Base-by-base conservation (phyloP, 169 alveolate genomes). In the Plasmodium knowlesi region DNA sequence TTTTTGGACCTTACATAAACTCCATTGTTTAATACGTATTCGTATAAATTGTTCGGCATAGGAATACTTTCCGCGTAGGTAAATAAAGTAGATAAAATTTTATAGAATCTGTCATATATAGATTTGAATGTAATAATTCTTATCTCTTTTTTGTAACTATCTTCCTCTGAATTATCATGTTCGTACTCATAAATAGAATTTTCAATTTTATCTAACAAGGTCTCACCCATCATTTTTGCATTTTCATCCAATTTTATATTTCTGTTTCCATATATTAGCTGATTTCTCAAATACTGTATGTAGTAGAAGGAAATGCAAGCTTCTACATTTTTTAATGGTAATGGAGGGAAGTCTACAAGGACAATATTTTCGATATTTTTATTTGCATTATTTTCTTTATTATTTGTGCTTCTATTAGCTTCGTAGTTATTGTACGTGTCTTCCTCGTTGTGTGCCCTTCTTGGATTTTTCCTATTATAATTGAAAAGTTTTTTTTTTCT, bases 391-490 rank as follows among this genome's bases (percentile, higher is more conserved):
- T 14, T 82, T 43, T 76, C 57, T 9, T 91, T 83, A 16, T 39
- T 32, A 72, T 19, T 37, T 43, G 50, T 0, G 39, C 71, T 46
- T 53, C 9, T 41, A n/a, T 16, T 22, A 3, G 6, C 19, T 2
- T 41, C 25, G 37, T 81, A 50, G 57, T 71, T 61, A 82, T 39
- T 91, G 50, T 61, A 81, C 0, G 86, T 19, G 83, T 71, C 95
- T 46, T 91, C 95, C 82, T 81, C 92, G 76, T 91, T 80, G 83
- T 91, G 95, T 57, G 95, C 95, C 71, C 95, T 74, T 91, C 95
- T 81, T 14, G 91, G 84, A 9, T 67, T 91, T 32, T 80, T 91
- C 16, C 92, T 41, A 57, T 91, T 82, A 67, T 50, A 82, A 53
- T 37, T 91, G 28, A 46, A 91, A 81, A 70, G 83, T 71, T 43